Conservation (phyloP, 805 yeast species). For the Saturnispora dispora region DNA sequence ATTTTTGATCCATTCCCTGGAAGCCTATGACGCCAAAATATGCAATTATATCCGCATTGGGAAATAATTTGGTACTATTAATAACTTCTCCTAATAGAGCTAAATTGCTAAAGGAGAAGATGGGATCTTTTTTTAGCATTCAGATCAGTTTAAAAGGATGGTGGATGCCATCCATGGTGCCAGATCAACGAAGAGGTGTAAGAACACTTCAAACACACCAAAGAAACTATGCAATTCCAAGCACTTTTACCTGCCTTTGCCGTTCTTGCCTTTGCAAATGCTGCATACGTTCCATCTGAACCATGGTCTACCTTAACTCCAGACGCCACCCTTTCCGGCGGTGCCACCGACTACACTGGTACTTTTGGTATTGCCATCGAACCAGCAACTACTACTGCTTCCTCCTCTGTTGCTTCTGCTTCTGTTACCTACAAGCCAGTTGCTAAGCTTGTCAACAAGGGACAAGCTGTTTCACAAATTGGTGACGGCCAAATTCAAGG, state of each 20-base stretch:
- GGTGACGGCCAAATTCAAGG: conserved; percentile 37
- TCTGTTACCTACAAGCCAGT: not conserved
- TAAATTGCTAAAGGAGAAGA: not conserved
- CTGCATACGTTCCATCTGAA: conserved; percentile 57
- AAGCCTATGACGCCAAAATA: not conserved
- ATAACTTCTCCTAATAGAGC: not conserved
- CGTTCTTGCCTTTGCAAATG: conserved; percentile 41
- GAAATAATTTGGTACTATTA: not conserved
- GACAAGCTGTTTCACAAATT: conserved; percentile 27
- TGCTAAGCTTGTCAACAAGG: conserved; percentile 22
- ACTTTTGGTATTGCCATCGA: conserved; percentile 65
- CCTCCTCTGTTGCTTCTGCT: conserved; percentile 16
- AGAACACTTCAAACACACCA: not conserved
- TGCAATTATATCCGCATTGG: not conserved
- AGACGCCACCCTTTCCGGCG: conserved; percentile 36
- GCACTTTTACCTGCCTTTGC: conserved; percentile 29
- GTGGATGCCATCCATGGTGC: not conserved
- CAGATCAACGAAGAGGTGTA: not conserved
- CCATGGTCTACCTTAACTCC: conserved; percentile 73
- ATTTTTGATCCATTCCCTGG: not conserved
- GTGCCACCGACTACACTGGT: conserved; percentile 45
- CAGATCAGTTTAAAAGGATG: not conserved
- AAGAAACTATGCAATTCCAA: conserved; percentile 35
- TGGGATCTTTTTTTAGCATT: not conserved
- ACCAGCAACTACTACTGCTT: conserved; percentile 48